Base-by-base conservation (phyloP, 805 yeast genomes). In the Pichia nanzhaoensis region DNA sequence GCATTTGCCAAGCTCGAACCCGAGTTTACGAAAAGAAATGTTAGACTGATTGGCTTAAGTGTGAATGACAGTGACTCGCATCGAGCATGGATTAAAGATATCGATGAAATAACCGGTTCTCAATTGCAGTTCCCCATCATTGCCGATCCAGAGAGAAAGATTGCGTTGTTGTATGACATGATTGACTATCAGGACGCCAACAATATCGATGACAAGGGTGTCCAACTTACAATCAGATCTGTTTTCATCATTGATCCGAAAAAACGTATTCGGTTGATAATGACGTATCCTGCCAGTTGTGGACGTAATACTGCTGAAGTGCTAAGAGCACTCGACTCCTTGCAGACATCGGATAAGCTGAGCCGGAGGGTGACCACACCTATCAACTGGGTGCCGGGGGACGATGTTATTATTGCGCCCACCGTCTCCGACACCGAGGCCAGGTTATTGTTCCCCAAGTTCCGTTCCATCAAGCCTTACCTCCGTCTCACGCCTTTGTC, bases 261-360 rank as follows among this genome's bases (percentile, higher is more conserved):
- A 46, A 79, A 80, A 65, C 78, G 72, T 53, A 70, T 82, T 47
- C 70, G 88, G 63, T 68, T 80, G 57, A 75, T 71, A 47, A 68
- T 82, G 63, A 67, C 85, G 20, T 82, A 82, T 63, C 89, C 88
- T 34, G 83, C 87, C 35, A 77, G 85, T 10, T 76, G 83, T 34
- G 88, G 89, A 51, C 73, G 89, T 69, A 82, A 82, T 71, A 78
- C 88, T 20, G 82, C 86, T 42, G 89, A 82, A 61, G 78, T 82
- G 34, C 70, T 82, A 59, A 69, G 89, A 64, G 83, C 77, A 37
- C 69, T 82, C 53, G 88, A 82, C 61, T 79, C 87, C 19, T 70
- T 82, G 56, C 87, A 82, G 63, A 69, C 74, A 47, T 74, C 81
- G 49, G 88, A 81, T 58, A 66, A 69, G 55, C 37, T 45, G 7